These are phyloP conservation scores for Neohortaea acidophila DNA, from an alignment of 495 filamentous ascomycete genomes.

Conservation along the genomic window DNA sequence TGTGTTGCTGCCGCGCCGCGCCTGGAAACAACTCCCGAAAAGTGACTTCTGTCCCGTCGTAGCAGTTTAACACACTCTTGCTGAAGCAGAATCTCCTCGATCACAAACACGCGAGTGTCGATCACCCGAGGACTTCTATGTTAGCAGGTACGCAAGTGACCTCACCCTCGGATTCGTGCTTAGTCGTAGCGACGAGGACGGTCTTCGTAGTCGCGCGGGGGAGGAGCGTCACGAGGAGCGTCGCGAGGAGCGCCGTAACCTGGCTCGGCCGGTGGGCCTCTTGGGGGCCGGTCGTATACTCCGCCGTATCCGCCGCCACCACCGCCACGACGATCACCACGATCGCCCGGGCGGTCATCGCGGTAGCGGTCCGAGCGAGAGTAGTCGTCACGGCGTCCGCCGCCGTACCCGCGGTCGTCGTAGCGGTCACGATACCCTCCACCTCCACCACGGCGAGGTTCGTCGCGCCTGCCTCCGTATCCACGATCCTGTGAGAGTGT, in stretches of 20 bases:
- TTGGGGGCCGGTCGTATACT: slow-evolving; percentile 12
- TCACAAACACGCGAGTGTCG: background rate
- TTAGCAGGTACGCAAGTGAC: slow-evolving; percentile 14
- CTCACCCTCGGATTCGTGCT: slow-evolving; percentile 6
- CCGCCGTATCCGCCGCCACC: slow-evolving; percentile 9
- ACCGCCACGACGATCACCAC: slow-evolving; percentile 3
- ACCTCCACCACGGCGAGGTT: slow-evolving; percentile 19
- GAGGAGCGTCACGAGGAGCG: slow-evolving; percentile 10
- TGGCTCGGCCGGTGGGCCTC: slow-evolving; percentile 7
- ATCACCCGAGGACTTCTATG: slow-evolving; percentile 6
- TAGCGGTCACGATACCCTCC: slow-evolving; percentile 32
- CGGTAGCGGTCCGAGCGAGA: slow-evolving; percentile 32
- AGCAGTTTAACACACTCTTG: no score
- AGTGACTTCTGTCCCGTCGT: no score
- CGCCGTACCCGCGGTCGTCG: slow-evolving; percentile 33
- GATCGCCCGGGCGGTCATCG: slow-evolving; percentile 12
- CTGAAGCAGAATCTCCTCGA: background rate
- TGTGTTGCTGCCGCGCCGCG: no score
- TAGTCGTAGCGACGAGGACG: slow-evolving; percentile 15
- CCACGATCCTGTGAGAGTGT: slow-evolving; percentile 17
- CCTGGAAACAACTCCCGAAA: no score
- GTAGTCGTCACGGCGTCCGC: slow-evolving; percentile 40
- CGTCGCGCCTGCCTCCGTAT: slow-evolving; percentile 20
- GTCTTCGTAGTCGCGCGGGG: slow-evolving; percentile 14
- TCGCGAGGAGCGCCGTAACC: slow-evolving; percentile 8